Evolutionary conservation across 2,329 filamentous ascomycete genomes (phyloP).

Genomic region (Neocatenulostroma microsporum): DNA sequence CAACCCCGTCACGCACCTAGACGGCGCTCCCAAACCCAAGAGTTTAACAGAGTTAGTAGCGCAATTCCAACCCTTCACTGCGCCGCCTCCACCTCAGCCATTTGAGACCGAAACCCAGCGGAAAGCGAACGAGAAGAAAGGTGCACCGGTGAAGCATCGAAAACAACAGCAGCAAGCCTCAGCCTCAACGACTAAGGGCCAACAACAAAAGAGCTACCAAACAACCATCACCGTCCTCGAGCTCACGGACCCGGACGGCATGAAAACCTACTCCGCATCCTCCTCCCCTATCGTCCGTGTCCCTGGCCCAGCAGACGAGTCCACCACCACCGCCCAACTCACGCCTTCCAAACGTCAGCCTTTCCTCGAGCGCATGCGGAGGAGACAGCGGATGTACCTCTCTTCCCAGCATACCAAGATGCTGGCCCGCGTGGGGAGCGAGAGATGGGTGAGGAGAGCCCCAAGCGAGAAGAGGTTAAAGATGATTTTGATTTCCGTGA

Average conservation of each 20-base stretch:
- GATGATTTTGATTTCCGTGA: constrained; percentile 83
- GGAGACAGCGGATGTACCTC: constrained; percentile 51
- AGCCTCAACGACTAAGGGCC: not conserved
- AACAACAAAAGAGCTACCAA: constrained; percentile 32
- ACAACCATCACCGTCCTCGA: constrained; percentile 47
- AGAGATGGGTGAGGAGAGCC: constrained; percentile 6
- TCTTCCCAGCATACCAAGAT: constrained; percentile 13
- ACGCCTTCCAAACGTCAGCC: constrained; percentile 27
- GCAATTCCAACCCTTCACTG: constrained; percentile 64
- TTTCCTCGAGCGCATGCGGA: constrained; percentile 64
- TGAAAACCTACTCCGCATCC: constrained; percentile 45
- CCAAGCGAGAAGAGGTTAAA: constrained; percentile 21
- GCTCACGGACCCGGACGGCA: constrained; percentile 43
- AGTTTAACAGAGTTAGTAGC: constrained; percentile 35
- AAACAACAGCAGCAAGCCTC: constrained; percentile 7
- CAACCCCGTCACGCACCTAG: constrained; percentile 25
- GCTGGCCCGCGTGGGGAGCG: constrained; percentile 9
- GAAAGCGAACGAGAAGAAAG: constrained; percentile 4
- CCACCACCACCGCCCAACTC: not conserved
- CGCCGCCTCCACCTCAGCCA: constrained; percentile 70
- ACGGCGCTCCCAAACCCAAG: constrained; percentile 18
- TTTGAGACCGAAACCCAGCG: constrained; percentile 20
- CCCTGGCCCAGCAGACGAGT: constrained; percentile 21
- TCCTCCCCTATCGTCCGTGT: constrained; percentile 43
- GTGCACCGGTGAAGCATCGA: constrained; percentile 5